Conservation (phyloP, 208 protist genomes). For the Crithidia expoeki region DNA sequence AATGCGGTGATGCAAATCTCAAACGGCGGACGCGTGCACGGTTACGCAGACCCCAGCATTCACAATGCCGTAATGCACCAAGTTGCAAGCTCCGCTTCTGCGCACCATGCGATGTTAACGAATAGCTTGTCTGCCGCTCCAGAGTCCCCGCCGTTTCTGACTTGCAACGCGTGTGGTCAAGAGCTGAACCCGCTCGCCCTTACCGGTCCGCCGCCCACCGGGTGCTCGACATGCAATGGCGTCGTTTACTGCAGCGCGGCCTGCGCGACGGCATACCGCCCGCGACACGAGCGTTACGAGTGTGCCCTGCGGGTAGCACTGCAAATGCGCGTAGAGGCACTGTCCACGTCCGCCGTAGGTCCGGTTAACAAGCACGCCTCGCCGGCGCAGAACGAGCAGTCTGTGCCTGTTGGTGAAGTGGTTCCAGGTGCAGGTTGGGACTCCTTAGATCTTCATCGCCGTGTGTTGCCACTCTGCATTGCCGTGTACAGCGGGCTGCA, state of each 20-base stretch:
- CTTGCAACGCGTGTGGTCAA: conserved; percentile 20
- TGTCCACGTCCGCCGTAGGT: conserved; percentile 1
- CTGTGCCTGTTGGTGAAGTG: conserved; percentile 31
- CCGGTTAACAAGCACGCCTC: neutral
- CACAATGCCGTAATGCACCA: neutral
- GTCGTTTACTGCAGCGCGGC: conserved; percentile 47
- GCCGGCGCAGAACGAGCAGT: neutral
- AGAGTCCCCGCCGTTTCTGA: conserved; percentile 11
- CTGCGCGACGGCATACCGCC: conserved; percentile 35
- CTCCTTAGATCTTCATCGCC: conserved; percentile 25
- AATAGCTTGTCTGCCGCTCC: neutral
- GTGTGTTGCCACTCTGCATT: conserved; percentile 40
- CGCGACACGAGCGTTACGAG: conserved; percentile 42
- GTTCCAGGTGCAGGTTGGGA: conserved; percentile 38
- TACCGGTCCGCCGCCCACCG: neutral
- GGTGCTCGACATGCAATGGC: conserved; percentile 36
- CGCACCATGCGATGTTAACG: conserved; percentile 8
- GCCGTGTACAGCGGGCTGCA: conserved; percentile 41
- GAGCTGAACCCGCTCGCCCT: conserved; percentile 17
- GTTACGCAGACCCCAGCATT: neutral
- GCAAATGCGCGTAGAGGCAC: conserved; percentile 20
- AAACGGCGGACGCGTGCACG: too few species aligned
- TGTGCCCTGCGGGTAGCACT: conserved; percentile 36
- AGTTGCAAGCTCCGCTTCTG: neutral
- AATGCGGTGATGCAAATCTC: too few species aligned